A percentile compares a stretch with the other conserved stretches of the same genome.
Conservation (phyloP, 2,329 filamentous ascomycete species). For the Pochonia chlamydosporia region DNA sequence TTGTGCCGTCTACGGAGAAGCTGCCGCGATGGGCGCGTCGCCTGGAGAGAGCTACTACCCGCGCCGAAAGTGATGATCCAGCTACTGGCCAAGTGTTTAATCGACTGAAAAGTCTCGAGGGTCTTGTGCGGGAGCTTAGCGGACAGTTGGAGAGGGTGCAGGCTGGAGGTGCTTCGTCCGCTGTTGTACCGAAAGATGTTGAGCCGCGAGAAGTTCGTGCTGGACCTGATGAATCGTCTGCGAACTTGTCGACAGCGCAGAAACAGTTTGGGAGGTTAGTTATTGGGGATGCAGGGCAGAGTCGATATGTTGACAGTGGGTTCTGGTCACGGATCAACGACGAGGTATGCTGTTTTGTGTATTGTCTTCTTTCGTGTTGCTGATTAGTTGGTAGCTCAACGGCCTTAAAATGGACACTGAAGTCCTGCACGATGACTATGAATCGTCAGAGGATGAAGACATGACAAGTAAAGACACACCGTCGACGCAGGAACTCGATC, state of each 20-base stretch:
- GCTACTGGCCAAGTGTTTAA: slow-evolving; percentile 38
- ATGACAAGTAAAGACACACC: slow-evolving; percentile 8
- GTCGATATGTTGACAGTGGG: slow-evolving; percentile 44
- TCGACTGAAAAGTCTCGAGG: slow-evolving; percentile 42
- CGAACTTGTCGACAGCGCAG: slow-evolving; percentile 22
- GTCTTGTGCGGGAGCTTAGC: slow-evolving; percentile 44
- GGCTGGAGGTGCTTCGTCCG: slow-evolving; percentile 15
- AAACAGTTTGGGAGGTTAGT: slow-evolving; percentile 43
- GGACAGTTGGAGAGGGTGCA: slow-evolving; percentile 36
- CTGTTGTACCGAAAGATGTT: slow-evolving; percentile 13
- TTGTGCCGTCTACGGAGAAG: slow-evolving; percentile 42
- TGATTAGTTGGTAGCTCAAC: background rate
- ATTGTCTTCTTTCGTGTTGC: slow-evolving; percentile 20
- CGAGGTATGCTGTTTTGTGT: slow-evolving; percentile 33
- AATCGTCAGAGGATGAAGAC: slow-evolving; percentile 33
- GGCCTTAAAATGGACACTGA: slow-evolving; percentile 12
- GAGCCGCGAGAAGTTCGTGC: slow-evolving; percentile 19
- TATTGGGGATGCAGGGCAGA: slow-evolving; percentile 34
- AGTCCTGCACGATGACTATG: slow-evolving; percentile 26
- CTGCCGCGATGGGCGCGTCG: slow-evolving; percentile 50
- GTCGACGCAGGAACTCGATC: slow-evolving; percentile 4
- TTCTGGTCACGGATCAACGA: slow-evolving; percentile 53
- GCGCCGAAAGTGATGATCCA: slow-evolving; percentile 19
- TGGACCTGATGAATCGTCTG: slow-evolving; percentile 18
- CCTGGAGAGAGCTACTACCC: slow-evolving; percentile 32